These are phyloP conservation scores for Ganoderma boninense DNA, from an alignment of 1,284 basidiomycete genomes.

Conservation along the genomic window DNA sequence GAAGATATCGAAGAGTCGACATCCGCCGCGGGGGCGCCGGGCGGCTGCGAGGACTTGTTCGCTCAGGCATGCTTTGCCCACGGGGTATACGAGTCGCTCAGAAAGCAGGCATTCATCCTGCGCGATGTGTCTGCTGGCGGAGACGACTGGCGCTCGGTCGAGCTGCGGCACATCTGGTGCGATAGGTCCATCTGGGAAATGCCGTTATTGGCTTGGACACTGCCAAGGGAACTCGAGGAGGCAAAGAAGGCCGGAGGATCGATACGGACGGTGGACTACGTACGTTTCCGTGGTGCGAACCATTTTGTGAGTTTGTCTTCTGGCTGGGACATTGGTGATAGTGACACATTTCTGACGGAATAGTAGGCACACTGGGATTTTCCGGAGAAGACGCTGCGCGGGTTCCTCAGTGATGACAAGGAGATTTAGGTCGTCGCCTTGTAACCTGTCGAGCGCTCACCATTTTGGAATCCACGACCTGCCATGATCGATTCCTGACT, in stretches of 20 bases:
- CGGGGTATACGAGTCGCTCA: background rate
- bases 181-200: conserved; percentile 28
- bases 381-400: background rate
- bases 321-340: background rate
- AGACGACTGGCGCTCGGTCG: conserved; percentile 10
- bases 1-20: conserved; percentile 19
- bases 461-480: too few species aligned
- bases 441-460: too few species aligned
- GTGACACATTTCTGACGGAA: background rate
- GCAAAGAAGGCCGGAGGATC: conserved; percentile 8
- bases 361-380: conserved; percentile 3
- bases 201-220: conserved; percentile 12
- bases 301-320: conserved; percentile 32
- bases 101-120: conserved; percentile 6
- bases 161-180: conserved; percentile 20
- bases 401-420: background rate
- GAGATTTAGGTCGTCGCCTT: background rate
- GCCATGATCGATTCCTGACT: too few species aligned
- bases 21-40: background rate
- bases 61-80: background rate
- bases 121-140: conserved; percentile 3
- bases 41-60: conserved; percentile 1
- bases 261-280: conserved; percentile 16
- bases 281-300: conserved; percentile 25
- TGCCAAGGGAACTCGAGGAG: conserved; percentile 5